These are phyloP conservation scores for Trifolium fragiferum DNA, from an alignment of 306 rosid genomes.

Conservation along the genomic window DNA sequence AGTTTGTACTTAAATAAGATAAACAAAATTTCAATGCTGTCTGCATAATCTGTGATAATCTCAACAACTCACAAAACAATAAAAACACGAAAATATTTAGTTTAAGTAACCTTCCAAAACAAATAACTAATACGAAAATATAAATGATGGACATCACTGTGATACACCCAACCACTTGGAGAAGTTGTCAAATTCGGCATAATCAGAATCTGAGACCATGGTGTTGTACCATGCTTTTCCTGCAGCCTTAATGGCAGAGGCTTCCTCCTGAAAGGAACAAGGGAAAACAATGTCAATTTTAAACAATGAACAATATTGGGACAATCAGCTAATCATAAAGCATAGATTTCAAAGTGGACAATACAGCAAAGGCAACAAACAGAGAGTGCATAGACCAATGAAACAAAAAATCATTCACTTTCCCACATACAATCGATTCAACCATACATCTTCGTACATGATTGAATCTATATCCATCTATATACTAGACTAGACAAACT, in stretches of 20 bases:
- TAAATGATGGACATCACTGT: slow-evolving; percentile 14
- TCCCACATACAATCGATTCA: neutral
- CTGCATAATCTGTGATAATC: neutral
- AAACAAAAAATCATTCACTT: neutral
- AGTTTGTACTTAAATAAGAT: neutral
- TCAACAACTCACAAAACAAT: neutral
- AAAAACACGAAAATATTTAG: neutral
- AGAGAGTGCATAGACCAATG: neutral
- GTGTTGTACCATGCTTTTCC: slow-evolving; percentile 83
- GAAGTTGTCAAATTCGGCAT: slow-evolving; percentile 78
- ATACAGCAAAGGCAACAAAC: neutral
- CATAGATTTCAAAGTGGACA: neutral
- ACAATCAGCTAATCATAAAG: neutral
- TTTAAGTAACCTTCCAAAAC: neutral
- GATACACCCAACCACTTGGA: slow-evolving; percentile 73
- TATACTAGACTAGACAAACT: no score
- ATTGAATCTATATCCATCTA: neutral
- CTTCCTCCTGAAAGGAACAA: slow-evolving; percentile 61
- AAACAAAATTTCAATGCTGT: neutral
- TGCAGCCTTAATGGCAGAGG: slow-evolving; percentile 67
- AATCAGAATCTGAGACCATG: slow-evolving; percentile 86
- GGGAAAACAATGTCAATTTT: neutral
- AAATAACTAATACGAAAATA: neutral
- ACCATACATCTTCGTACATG: neutral
- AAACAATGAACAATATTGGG: neutral